These are phyloP conservation scores for Cystobasidium pallidum DNA, from an alignment of 1,284 basidiomycete genomes.

Conservation along the genomic window DNA sequence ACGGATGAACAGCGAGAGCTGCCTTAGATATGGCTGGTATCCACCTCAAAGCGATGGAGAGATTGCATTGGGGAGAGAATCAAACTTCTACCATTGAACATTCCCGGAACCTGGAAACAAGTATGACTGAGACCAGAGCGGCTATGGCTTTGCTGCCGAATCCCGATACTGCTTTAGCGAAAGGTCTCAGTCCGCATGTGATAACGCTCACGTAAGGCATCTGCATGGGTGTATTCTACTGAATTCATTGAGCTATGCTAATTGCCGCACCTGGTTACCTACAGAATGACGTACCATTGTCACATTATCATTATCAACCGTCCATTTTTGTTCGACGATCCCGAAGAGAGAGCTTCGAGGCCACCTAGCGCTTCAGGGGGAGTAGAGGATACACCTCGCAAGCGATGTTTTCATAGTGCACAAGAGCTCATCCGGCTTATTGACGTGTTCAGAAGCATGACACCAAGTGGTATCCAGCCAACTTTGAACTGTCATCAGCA, in stretches of 20 bases:
- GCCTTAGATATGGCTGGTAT: constrained; percentile 39
- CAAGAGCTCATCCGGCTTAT: constrained; percentile 37
- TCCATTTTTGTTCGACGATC: constrained; percentile 37
- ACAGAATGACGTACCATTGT: constrained; percentile 38
- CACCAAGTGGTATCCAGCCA: constrained; percentile 27
- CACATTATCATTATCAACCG: constrained; percentile 43
- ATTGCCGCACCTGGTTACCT: not conserved
- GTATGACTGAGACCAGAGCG: constrained; percentile 22
- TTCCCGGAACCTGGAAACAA: constrained; percentile 13
- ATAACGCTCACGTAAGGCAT: constrained; percentile 19
- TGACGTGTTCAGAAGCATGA: constrained; percentile 18
- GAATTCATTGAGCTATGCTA: not conserved
- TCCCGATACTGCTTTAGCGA: not conserved
- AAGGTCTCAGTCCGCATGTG: constrained; percentile 22
- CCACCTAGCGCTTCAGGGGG: constrained; percentile 17
- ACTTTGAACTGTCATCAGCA: constrained; percentile 40
- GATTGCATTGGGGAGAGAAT: constrained; percentile 27
- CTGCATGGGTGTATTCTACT: not conserved
- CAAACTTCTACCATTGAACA: constrained; percentile 19
- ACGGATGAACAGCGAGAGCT: not conserved
- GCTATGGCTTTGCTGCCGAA: constrained; percentile 31
- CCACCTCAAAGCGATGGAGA: constrained; percentile 35
- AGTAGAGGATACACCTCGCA: constrained; percentile 22
- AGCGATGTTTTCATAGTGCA: constrained; percentile 37
- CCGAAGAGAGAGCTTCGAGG: constrained; percentile 29